Conservation (phyloP, 768 basidiomycete genomes). For the Xerocomus brunneocitrinus region DNA sequence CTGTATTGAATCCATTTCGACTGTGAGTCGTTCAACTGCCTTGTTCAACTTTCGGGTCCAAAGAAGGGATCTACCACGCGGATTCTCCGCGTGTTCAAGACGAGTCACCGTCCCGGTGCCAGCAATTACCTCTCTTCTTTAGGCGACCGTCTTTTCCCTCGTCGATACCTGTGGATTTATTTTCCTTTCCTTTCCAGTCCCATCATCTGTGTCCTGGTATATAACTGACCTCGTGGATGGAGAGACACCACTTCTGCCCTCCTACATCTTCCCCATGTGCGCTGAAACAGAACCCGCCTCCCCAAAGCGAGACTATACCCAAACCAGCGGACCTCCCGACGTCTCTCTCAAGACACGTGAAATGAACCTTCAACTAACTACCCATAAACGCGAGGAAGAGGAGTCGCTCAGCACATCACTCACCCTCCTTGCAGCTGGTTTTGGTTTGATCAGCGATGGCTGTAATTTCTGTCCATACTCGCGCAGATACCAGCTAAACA, state of each 20-base stretch:
- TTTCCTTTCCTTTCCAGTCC: background rate
- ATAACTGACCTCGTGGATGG: background rate
- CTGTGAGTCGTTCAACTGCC: no score
- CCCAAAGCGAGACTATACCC: background rate
- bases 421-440: slow-evolving; percentile 61
- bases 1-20: no score
- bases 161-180: no score
- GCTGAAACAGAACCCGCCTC: no score
- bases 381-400: slow-evolving; percentile 22
- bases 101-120: no score
- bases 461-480: slow-evolving; percentile 33
- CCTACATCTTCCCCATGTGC: background rate
- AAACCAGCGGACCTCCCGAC: slow-evolving; percentile 1
- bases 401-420: slow-evolving; percentile 53
- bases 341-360: slow-evolving; percentile 18
- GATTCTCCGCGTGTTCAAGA: no score
- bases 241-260: background rate
- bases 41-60: no score
- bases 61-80: no score
- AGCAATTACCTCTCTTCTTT: no score
- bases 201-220: background rate
- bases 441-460: slow-evolving; percentile 61
- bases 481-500: slow-evolving; percentile 1
- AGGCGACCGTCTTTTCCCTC: no score
- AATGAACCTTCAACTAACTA: slow-evolving; percentile 2